Evolutionary conservation across 257 asterid genomes (phyloP), one percentile per base, ranked within the genome.

Genomic region (Misopates orontium): DNA sequence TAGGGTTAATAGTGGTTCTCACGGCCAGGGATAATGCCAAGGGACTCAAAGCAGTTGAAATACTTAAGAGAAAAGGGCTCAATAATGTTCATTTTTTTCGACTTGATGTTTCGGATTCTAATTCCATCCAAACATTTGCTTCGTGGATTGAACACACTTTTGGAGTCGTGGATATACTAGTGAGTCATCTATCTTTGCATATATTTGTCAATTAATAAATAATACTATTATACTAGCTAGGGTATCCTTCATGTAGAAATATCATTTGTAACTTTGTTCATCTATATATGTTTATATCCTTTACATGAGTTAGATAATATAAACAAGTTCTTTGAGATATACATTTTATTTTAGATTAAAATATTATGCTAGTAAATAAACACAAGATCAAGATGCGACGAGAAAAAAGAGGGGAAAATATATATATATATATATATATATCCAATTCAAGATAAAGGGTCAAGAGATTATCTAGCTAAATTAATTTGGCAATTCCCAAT

Each of bases 1-100:
- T 82, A 14, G 96, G 97, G 48, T 58, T 90, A 17, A 90, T 84
- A 20, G 97, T 87, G 51, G 76, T 90, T 66, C 71, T 87, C 15
- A 90, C 97, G 18, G 97, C 97, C 21, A 71, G 97, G 70, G 84
- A 87, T 73, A 23, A 53, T 28, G 72, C 11, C 40, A 81, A 58
- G 54, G 96, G 97, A n/a, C 45, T 71, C 4, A 52, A 73, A 25
- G 97, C 96, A 17, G 79, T 78, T 52, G 81, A 80, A 45, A 40
- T 65, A 1, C 77, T 87, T 20, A 67, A 54, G 54, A 59, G 20
- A 13, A 54, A 66, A 55, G 95, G 88, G 20, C 67, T 80, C 8
- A 61, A 75, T 56, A 36, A 36, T 36, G 82, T 85, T 58, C 83
- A 77, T 63, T 87, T 83, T 71, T 74, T n/a, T 40, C 67, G 62